Evolutionary conservation across 345 rosid species (phyloP).

Genomic region (Bruguiera parviflora): DNA sequence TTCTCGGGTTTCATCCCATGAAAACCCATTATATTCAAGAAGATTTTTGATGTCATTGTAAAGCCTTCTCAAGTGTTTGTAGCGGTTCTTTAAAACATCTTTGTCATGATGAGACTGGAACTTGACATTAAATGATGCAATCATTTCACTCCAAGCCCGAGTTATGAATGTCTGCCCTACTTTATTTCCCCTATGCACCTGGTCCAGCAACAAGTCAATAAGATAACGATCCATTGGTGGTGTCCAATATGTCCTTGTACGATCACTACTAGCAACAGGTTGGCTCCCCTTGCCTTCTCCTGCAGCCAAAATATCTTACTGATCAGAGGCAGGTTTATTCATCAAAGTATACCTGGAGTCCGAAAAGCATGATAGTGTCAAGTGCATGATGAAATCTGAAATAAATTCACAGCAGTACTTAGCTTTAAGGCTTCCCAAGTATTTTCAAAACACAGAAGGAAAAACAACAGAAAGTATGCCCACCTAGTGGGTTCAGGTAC

Average conservation of each 20-base stretch:
- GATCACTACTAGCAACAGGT: conserved; percentile 38
- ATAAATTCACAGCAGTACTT: not conserved
- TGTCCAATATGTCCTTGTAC: conserved; percentile 82
- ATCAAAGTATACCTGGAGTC: conserved; percentile 4
- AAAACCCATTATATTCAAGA: conserved; percentile 66
- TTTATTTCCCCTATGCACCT: conserved; percentile 71
- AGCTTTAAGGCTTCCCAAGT: conserved; percentile 3
- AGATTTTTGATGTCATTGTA: conserved; percentile 62
- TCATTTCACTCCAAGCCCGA: conserved; percentile 78
- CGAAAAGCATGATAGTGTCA: not conserved
- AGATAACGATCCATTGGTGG: conserved; percentile 86
- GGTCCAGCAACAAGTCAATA: conserved; percentile 70
- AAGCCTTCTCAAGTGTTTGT: conserved; percentile 77
- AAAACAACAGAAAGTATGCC: not conserved
- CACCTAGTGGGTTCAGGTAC: not conserved
- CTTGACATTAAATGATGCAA: conserved; percentile 50
- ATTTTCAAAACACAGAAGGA: not conserved
- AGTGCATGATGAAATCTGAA: conserved; percentile 6
- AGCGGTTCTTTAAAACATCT: conserved; percentile 79
- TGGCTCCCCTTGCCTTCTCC: conserved; percentile 45
- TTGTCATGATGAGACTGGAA: conserved; percentile 60
- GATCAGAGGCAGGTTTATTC: conserved; percentile 9
- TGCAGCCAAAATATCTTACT: conserved; percentile 19
- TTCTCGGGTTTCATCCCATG: conserved; percentile 70
- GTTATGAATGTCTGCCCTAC: conserved; percentile 75